phyloP scores from a whole-genome alignment of 164 flowering plant species.

The Berberis thunbergii region DNA sequence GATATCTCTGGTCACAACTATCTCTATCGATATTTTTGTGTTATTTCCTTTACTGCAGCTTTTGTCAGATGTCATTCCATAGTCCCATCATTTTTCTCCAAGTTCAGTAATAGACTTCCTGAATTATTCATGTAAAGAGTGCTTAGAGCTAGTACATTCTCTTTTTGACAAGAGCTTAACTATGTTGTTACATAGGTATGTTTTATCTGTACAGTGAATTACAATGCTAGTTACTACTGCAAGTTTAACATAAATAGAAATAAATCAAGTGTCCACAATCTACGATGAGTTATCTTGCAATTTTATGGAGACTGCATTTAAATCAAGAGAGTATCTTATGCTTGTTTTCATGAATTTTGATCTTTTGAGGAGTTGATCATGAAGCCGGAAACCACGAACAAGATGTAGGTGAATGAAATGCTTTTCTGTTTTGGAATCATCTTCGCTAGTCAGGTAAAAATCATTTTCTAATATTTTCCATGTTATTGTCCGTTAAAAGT shows the following conservation, averaged over 20 bases:
- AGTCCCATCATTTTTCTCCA: too few relatives aligned
- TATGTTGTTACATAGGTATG: too few relatives aligned
- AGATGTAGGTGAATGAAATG: constrained; percentile 88
- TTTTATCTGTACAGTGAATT: too few relatives aligned
- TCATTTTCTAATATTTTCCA: not conserved
- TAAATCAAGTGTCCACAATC: too few relatives aligned
- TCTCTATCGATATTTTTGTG: not conserved
- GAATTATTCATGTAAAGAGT: too few relatives aligned
- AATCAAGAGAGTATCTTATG: too few relatives aligned
- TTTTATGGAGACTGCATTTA: not conserved
- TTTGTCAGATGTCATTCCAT: not conserved
- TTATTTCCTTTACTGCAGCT: not conserved
- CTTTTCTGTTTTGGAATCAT: constrained; percentile 76
- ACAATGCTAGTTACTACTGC: too few relatives aligned
- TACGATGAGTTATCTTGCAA: not conserved
- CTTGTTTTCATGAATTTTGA: not conserved
- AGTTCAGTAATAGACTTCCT: too few relatives aligned
- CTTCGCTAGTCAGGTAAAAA: constrained; percentile 72
- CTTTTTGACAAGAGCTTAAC: too few relatives aligned
- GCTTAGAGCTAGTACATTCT: too few relatives aligned
- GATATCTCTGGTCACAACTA: not conserved
- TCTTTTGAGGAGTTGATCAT: constrained; percentile 11
- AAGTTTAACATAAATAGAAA: too few relatives aligned
- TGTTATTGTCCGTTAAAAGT: too few relatives aligned
- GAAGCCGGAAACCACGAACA: constrained; percentile 85